Evolutionary conservation across 129 eudicot genomes (phyloP).

Genomic region (Ambrosia trifida): DNA sequence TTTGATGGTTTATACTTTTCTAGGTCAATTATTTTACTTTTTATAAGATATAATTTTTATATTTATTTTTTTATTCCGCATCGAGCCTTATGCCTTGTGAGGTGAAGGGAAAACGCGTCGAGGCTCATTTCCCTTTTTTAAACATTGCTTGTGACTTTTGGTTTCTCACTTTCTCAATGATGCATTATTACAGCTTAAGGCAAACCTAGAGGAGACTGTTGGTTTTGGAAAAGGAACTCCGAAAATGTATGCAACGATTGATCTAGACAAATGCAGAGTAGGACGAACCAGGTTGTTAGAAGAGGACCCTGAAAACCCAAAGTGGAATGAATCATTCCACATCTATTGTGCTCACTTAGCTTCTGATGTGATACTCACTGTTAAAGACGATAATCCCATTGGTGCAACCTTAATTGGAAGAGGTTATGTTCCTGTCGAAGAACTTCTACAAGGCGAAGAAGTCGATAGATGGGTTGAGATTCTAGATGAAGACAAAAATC

Average conservation of each 20-base stretch:
- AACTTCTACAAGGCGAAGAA: constrained; percentile 64
- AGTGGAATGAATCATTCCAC: constrained; percentile 71
- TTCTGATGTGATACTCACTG: constrained; percentile 60
- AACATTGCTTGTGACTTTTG: not conserved
- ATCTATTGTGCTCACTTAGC: constrained; percentile 66
- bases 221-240: constrained; percentile 80
- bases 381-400: constrained; percentile 70
- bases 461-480: constrained; percentile 62
- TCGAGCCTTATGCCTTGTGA: too few species aligned
- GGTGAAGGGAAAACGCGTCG: too few species aligned
- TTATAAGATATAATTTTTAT: too few species aligned
- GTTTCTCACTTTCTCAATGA: constrained; percentile 14
- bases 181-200: constrained; percentile 46
- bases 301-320: constrained; percentile 59
- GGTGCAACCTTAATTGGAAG: constrained; percentile 77
- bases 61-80: too few species aligned
- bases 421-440: constrained; percentile 62
- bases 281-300: constrained; percentile 67
- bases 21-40: too few species aligned
- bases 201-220: constrained; percentile 60
- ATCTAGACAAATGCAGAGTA: constrained; percentile 72
- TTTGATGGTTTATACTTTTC: too few species aligned
- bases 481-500: constrained; percentile 55
- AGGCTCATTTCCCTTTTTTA: too few species aligned
- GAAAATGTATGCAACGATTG: constrained; percentile 72